A percentile compares a stretch with the other conserved stretches of the same genome.
Conservation (phyloP, 805 yeast genomes). For the Sungouiella blattae region DNA sequence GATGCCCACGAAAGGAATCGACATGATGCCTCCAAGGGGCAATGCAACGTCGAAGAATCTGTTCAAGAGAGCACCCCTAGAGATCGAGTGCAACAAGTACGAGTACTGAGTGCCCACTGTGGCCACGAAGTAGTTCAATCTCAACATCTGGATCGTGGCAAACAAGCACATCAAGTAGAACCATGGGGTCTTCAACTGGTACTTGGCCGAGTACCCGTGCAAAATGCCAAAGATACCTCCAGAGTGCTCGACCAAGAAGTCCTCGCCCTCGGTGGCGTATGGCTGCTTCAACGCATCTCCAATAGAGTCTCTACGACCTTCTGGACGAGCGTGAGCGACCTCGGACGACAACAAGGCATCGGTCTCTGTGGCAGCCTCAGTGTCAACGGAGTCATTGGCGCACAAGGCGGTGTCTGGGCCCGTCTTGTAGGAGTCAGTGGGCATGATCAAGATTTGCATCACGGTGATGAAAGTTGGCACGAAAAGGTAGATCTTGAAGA, state of each 20-base stretch:
- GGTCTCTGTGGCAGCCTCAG: conserved; percentile 14
- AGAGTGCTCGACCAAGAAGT: conserved; percentile 28
- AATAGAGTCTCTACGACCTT: conserved; percentile 47
- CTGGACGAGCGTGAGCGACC: conserved; percentile 3
- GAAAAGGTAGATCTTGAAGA: conserved; percentile 45
- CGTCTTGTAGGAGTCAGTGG: conserved; percentile 47
- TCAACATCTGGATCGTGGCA: conserved; percentile 54
- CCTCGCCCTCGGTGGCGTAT: conserved; percentile 50
- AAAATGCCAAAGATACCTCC: conserved; percentile 52
- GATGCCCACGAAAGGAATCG: conserved; percentile 53
- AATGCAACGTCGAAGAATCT: conserved; percentile 49
- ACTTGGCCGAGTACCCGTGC: conserved; percentile 48
- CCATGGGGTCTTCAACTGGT: conserved; percentile 52
- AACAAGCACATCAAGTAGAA: conserved; percentile 46
- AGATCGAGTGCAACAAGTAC: conserved; percentile 39
- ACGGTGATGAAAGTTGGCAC: conserved; percentile 49
- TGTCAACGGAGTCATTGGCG: conserved; percentile 18
- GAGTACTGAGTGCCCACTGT: conserved; percentile 55
- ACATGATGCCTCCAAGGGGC: conserved; percentile 54
- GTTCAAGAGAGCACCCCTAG: conserved; percentile 39
- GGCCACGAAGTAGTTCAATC: conserved; percentile 57
- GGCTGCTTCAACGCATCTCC: conserved; percentile 56
- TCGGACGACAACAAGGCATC: conserved; percentile 21
- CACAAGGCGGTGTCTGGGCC: conserved; percentile 25
- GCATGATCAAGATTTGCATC: conserved; percentile 48